Evolutionary conservation across 2,329 filamentous ascomycete species (phyloP).

Genomic region (Colletotrichum falcatum): DNA sequence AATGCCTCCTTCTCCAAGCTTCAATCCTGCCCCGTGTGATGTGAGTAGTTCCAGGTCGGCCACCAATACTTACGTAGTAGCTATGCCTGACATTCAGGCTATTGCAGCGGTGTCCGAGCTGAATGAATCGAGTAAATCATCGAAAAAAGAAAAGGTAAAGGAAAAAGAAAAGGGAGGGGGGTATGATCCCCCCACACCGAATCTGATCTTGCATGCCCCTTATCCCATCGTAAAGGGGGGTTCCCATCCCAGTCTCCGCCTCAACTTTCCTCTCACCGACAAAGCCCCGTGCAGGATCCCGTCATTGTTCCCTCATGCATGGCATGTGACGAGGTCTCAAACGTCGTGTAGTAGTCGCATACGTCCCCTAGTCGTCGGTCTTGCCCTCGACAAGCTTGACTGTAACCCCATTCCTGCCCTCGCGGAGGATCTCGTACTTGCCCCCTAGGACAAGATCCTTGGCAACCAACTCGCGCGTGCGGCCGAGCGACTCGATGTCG

Average conservation of each 20-base stretch:
- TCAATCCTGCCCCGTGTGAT: background rate
- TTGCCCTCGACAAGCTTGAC: conserved; percentile 59
- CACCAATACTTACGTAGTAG: background rate
- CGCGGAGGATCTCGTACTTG: conserved; percentile 74
- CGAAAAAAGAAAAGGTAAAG: background rate
- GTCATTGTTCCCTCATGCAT: conserved; percentile 17
- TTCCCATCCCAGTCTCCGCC: background rate
- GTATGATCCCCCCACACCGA: background rate
- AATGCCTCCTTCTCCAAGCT: background rate
- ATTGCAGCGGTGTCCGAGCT: background rate
- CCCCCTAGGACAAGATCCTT: conserved; percentile 92
- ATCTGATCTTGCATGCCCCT: conserved; percentile 15
- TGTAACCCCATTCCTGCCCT: conserved; percentile 53
- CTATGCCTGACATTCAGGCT: conserved; percentile 15
- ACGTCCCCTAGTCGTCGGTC: conserved; percentile 50
- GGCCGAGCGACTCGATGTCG: conserved; percentile 92
- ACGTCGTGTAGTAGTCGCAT: background rate
- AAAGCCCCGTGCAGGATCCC: conserved; percentile 1
- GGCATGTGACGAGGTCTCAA: background rate
- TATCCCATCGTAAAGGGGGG: background rate
- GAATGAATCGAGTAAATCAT: background rate
- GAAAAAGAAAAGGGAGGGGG: background rate
- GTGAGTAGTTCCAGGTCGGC: background rate
- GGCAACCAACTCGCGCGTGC: conserved; percentile 94
- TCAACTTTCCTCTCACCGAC: background rate